Conservation (phyloP, 2,329 filamentous ascomycete species). For the Rhynchosporium secalis region DNA sequence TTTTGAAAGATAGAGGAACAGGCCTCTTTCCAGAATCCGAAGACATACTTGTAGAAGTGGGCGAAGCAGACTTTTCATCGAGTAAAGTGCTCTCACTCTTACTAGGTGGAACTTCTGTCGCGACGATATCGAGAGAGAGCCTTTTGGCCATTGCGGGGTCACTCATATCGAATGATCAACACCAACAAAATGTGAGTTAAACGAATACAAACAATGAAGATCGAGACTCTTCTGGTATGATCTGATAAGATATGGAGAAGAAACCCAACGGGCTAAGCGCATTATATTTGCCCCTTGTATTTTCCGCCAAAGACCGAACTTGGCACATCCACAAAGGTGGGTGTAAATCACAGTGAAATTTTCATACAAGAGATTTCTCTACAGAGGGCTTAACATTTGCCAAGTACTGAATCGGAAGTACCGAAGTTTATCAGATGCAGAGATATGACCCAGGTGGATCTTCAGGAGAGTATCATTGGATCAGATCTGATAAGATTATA, state of each 20-base stretch:
- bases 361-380: background rate
- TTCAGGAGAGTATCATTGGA: background rate
- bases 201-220: background rate
- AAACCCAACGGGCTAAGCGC: background rate
- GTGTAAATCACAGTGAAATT: background rate
- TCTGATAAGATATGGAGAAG: slow-evolving; percentile 7
- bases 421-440: slow-evolving; percentile 19
- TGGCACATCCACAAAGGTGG: background rate
- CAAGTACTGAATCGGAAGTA: background rate
- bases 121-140: slow-evolving; percentile 2
- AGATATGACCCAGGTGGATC: slow-evolving; percentile 18
- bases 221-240: background rate
- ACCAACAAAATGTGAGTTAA: background rate
- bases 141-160: slow-evolving; percentile 8
- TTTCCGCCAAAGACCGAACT: background rate
- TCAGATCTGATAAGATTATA: slow-evolving; percentile 6
- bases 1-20: slow-evolving; percentile 36
- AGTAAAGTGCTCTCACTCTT: slow-evolving; percentile 1
- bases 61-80: background rate
- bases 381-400: slow-evolving; percentile 6
- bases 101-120: background rate
- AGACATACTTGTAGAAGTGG: slow-evolving; percentile 2
- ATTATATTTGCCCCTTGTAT: background rate
- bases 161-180: slow-evolving; percentile 8
- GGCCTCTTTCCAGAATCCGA: slow-evolving; percentile 8